Evolutionary conservation across 2,329 filamentous ascomycete species (phyloP).

Genomic region (Pseudogymnoascus sp.): DNA sequence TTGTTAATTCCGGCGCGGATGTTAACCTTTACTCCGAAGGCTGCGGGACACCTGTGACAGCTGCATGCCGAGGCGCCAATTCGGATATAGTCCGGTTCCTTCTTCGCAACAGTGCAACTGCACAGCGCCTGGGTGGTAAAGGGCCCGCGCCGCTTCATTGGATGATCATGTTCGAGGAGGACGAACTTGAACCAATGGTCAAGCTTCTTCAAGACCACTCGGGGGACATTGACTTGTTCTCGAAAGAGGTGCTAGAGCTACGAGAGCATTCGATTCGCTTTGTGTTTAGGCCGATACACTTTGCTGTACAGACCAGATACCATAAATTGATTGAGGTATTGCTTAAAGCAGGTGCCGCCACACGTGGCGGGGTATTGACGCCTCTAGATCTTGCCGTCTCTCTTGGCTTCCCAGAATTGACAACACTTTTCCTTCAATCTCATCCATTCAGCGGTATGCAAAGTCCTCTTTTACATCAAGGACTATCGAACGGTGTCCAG

Average conservation of each 20-base stretch:
- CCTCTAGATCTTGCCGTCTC: conserved; percentile 1
- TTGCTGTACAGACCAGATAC: background rate
- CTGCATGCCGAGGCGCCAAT: background rate
- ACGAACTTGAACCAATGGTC: background rate
- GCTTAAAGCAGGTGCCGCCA: background rate
- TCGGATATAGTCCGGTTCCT: background rate
- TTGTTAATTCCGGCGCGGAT: background rate
- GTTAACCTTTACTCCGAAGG: background rate
- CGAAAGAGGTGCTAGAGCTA: background rate
- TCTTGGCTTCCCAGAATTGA: background rate
- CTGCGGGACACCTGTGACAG: background rate
- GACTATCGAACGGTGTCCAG: background rate
- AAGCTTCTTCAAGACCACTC: background rate
- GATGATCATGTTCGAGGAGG: background rate
- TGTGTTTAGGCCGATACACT: background rate
- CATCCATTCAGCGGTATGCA: background rate
- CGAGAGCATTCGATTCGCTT: background rate
- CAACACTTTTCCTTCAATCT: background rate
- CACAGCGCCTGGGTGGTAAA: background rate
- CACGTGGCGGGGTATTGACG: background rate
- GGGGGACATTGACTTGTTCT: background rate
- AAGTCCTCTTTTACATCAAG: background rate
- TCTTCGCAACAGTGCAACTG: background rate
- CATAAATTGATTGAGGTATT: background rate
- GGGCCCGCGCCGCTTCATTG: background rate